phyloP scores from a whole-genome alignment of 1,284 basidiomycete species.

The Fomitopsis palustris region DNA sequence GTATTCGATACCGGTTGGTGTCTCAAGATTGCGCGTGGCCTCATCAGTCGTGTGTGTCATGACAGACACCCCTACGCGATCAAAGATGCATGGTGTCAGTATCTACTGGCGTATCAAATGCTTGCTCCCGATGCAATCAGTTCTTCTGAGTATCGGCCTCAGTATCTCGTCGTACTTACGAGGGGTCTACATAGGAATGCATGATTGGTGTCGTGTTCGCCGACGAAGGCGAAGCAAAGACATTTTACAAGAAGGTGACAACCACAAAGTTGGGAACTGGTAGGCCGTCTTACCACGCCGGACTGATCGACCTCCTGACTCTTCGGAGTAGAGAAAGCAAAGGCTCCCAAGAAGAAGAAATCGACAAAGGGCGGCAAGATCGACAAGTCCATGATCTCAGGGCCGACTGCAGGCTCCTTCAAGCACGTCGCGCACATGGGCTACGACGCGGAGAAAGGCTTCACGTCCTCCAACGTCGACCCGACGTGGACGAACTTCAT shows the following conservation, averaged over 20 bases:
- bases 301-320: constrained; percentile 1
- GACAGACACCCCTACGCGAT: too few relatives aligned
- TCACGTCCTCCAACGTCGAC: constrained; percentile 87
- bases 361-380: constrained; percentile 62
- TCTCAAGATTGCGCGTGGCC: too few relatives aligned
- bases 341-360: constrained; percentile 62
- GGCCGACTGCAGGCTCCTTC: constrained; percentile 77
- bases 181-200: constrained; percentile 53
- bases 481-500: constrained; percentile 87
- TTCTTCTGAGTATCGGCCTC: neutral
- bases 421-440: constrained; percentile 96
- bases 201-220: constrained; percentile 92
- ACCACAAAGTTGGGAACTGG: constrained; percentile 60
- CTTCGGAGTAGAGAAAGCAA: constrained; percentile 25
- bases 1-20: too few relatives aligned
- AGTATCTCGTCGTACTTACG: neutral
- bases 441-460: constrained; percentile 84
- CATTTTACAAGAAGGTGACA: constrained; percentile 88
- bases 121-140: too few relatives aligned
- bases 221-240: constrained; percentile 83
- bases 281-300: constrained; percentile 11
- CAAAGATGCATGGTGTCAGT: too few relatives aligned
- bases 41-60: too few relatives aligned
- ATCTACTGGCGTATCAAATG: too few relatives aligned
- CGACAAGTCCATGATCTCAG: constrained; percentile 90